A percentile compares a stretch with the other conserved stretches of the same genome.
phyloP scores from a whole-genome alignment of 768 basidiomycete species.

The Russula virescens region DNA sequence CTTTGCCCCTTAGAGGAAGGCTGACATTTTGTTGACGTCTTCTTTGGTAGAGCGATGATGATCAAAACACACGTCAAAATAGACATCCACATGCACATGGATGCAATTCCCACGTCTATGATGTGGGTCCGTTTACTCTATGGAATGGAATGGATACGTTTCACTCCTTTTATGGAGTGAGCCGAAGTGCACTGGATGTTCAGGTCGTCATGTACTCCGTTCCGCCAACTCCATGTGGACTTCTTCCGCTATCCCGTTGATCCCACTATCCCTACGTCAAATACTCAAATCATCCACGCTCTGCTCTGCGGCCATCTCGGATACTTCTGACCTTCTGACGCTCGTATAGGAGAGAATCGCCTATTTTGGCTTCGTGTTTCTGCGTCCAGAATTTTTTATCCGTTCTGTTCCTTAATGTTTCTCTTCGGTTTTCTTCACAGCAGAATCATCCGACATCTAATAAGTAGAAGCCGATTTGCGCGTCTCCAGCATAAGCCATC shows the following conservation, averaged over 20 bases:
- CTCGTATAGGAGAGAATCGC: not conserved
- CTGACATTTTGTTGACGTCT: not conserved
- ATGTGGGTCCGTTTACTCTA: too few relatives aligned
- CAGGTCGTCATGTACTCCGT: not conserved
- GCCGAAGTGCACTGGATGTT: not conserved
- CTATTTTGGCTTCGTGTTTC: not conserved
- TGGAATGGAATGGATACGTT: not conserved
- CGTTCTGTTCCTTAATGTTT: conserved; percentile 3
- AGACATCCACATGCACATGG: too few relatives aligned
- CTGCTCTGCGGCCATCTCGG: not conserved
- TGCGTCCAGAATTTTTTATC: not conserved
- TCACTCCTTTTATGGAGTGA: conserved; percentile 1
- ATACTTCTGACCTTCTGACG: not conserved
- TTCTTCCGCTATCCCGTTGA: not conserved
- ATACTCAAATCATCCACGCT: not conserved
- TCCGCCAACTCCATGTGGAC: not conserved
- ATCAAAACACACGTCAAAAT: too few relatives aligned
- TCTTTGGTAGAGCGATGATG: too few relatives aligned
- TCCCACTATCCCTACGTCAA: not conserved
- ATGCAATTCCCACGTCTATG: too few relatives aligned
- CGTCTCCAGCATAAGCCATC: not conserved
- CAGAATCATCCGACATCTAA: not conserved
- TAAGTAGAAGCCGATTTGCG: not conserved
- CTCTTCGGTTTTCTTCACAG: not conserved
- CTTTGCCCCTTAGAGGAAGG: not conserved